These are phyloP conservation scores for Geranium incanum DNA, from an alignment of 441 rosid species.

Conservation along the genomic window DNA sequence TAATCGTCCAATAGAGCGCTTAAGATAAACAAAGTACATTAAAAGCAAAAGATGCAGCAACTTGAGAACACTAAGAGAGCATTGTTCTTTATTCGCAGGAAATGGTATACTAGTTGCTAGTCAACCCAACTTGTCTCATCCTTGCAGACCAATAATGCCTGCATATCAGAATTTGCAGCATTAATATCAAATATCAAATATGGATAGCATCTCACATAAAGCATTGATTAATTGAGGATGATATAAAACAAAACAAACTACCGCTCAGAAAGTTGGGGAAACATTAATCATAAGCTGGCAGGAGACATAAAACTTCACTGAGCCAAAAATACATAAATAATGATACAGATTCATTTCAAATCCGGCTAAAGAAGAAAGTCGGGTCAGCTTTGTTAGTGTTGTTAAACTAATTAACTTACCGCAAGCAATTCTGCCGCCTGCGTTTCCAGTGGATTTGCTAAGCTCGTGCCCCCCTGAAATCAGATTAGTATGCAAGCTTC, in stretches of 20 bases:
- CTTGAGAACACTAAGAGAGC: no score
- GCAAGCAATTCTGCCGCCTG: slow-evolving; percentile 78
- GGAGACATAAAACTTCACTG: no score
- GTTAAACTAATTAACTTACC: slow-evolving; percentile 36
- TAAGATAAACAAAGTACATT: no score
- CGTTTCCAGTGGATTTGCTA: slow-evolving; percentile 75
- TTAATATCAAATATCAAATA: neutral
- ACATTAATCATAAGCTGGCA: no score
- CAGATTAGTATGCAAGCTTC: neutral
- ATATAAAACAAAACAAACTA: no score
- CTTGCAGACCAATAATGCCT: slow-evolving; percentile 71
- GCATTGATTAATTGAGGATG: no score
- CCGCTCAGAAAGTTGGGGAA: no score
- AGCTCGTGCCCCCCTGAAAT: slow-evolving; percentile 78
- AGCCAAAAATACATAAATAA: no score
- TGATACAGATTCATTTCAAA: neutral
- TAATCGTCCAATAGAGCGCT: no score
- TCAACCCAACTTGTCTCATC: slow-evolving; percentile 20
- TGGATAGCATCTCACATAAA: neutral
- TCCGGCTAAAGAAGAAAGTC: neutral
- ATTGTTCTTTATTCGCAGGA: no score
- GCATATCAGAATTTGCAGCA: slow-evolving; percentile 15
- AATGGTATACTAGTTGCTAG: no score
- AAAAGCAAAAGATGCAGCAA: no score
- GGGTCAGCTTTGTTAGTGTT: neutral